These are phyloP conservation scores for Aspergillus haitiensis DNA, from an alignment of 495 filamentous ascomycete genomes.

Conservation along the genomic window DNA sequence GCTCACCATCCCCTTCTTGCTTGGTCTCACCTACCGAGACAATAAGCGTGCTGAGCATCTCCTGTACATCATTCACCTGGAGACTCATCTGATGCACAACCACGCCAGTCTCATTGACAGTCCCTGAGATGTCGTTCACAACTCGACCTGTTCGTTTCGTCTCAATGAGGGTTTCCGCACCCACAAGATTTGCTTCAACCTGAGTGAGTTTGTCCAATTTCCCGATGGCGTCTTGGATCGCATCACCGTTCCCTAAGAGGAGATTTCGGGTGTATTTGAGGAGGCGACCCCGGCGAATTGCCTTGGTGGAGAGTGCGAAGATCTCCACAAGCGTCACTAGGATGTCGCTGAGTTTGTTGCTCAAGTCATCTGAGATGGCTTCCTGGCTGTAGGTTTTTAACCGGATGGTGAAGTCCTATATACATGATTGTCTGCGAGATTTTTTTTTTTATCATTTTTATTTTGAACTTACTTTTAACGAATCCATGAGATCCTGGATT, in stretches of 20 bases:
- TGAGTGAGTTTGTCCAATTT: constrained; percentile 29
- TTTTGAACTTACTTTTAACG: constrained; percentile 20
- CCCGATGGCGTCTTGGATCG: constrained; percentile 25
- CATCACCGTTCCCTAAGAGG: constrained; percentile 31
- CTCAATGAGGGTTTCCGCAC: constrained; percentile 34
- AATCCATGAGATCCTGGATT: constrained; percentile 30
- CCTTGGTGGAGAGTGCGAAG: constrained; percentile 32
- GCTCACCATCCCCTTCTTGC: background rate
- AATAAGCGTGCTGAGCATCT: constrained; percentile 14
- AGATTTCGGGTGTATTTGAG: constrained; percentile 26
- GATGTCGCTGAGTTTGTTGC: constrained; percentile 32
- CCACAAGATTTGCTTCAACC: constrained; percentile 29
- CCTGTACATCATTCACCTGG: constrained; percentile 20
- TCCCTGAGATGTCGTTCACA: constrained; percentile 18
- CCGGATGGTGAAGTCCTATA: constrained; percentile 35
- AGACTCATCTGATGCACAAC: constrained; percentile 20
- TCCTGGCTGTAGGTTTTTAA: constrained; percentile 30
- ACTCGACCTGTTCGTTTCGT: constrained; percentile 17
- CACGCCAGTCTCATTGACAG: constrained; percentile 16
- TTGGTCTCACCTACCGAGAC: background rate
- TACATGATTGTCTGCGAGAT: background rate
- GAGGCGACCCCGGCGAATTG: constrained; percentile 30
- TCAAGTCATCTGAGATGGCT: constrained; percentile 22
- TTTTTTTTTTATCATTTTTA: background rate
- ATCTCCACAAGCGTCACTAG: constrained; percentile 36